Evolutionary conservation across 805 yeast species (phyloP).

Genomic region (Saturnispora halmiae): DNA sequence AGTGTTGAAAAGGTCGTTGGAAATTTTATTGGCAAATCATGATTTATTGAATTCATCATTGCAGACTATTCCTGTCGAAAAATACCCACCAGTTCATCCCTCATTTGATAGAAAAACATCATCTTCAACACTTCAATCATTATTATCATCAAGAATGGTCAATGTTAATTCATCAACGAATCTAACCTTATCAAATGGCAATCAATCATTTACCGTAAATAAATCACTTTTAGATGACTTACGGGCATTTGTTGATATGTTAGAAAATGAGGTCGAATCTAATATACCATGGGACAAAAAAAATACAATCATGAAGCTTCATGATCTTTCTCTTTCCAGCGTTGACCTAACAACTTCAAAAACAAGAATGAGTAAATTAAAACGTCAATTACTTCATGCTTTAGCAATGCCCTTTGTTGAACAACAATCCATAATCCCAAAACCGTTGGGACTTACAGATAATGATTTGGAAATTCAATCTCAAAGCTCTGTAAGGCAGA

Average conservation of each 20-base stretch:
- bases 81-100: neutral
- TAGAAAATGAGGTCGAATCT: slow-evolving; percentile 31
- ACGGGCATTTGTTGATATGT: slow-evolving; percentile 38
- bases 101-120: slow-evolving; percentile 35
- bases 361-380: slow-evolving; percentile 34
- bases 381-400: slow-evolving; percentile 46
- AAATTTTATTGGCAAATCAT: slow-evolving; percentile 61
- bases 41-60: slow-evolving; percentile 27
- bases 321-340: slow-evolving; percentile 45
- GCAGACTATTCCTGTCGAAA: slow-evolving; percentile 11
- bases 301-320: slow-evolving; percentile 42
- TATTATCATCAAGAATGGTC: slow-evolving; percentile 27
- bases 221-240: slow-evolving; percentile 33
- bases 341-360: slow-evolving; percentile 26
- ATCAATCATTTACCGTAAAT: slow-evolving; percentile 7
- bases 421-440: slow-evolving; percentile 18
- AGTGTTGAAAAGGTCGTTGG: slow-evolving; percentile 66
- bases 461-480: slow-evolving; percentile 6
- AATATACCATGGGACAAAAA: slow-evolving; percentile 20
- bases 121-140: slow-evolving; percentile 38
- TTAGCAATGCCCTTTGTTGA: slow-evolving; percentile 60
- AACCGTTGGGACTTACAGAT: slow-evolving; percentile 9
- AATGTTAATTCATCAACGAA: neutral
- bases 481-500: slow-evolving; percentile 21
- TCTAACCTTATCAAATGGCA: slow-evolving; percentile 12